Evolutionary conservation across 2,329 filamentous ascomycete species (phyloP).

Genomic region (Orbilia javanica): DNA sequence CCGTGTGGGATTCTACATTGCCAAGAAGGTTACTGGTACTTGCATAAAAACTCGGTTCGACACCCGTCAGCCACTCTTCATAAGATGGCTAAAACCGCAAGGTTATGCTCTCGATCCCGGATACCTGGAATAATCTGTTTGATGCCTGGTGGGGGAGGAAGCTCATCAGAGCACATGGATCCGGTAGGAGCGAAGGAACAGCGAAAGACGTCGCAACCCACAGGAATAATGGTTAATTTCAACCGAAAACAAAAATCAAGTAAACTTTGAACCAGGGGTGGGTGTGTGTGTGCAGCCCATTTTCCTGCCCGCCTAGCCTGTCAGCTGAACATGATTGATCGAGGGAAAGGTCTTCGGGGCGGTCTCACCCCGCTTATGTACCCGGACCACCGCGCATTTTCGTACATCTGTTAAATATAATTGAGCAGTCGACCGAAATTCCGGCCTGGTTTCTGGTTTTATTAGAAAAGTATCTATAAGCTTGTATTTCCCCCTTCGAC

Average conservation of each 20-base stretch:
- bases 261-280: constrained; percentile 40
- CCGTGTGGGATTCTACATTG: not conserved
- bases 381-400: constrained; percentile 45
- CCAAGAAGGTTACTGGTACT: constrained; percentile 31
- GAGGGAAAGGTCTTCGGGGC: constrained; percentile 32
- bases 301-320: constrained; percentile 57
- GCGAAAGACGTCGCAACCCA: constrained; percentile 8
- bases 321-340: constrained; percentile 57
- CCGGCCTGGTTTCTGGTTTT: not conserved
- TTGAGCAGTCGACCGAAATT: constrained; percentile 27
- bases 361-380: constrained; percentile 50
- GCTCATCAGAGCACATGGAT: constrained; percentile 37
- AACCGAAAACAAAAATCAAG: constrained; percentile 57
- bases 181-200: constrained; percentile 37
- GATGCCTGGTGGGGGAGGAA: constrained; percentile 42
- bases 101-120: constrained; percentile 24
- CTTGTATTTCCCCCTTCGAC: constrained; percentile 11
- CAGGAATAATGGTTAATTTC: constrained; percentile 56
- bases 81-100: constrained; percentile 47
- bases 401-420: constrained; percentile 40
- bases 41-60: constrained; percentile 35
- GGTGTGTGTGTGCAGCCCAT: constrained; percentile 42
- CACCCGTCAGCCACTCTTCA: constrained; percentile 31
- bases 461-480: constrained; percentile 29
- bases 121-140: constrained; percentile 41